Base-by-base conservation (phyloP, 2,329 filamentous ascomycete genomes). In the Leptographium radiaticola region DNA sequence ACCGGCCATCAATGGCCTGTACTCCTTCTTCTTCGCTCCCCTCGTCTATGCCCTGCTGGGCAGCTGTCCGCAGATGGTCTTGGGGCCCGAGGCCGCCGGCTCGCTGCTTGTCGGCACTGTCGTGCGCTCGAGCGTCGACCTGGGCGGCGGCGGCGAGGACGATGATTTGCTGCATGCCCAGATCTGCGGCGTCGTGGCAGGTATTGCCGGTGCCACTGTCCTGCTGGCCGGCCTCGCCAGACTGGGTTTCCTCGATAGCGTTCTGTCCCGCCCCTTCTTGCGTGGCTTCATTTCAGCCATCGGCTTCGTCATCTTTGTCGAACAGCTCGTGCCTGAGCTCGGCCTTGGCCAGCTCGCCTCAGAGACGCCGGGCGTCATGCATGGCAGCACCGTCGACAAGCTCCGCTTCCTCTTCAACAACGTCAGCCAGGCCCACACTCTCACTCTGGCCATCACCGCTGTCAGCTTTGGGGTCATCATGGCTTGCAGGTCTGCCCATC, bases 211-310 rank as follows among this genome's bases (percentile, higher is more conserved):
- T 6, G 83, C 84, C 2, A 89, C 90, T 61, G 91, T 97, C 46
- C 77, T 97, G n/a, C 74, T 89, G 49, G 89, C 90, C 15, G 93
- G 93, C 1, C 66, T 95, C 31, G 86, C 87, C 30, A 79, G 93
- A 15, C 72, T 98, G 4, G 93, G 93, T 0, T 98, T 97, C 63
- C 69, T 98, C 57, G 93, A 98, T 65, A 95, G 89, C 63, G 90
- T 98, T 12, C 76, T 98, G 39, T 96, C 90, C 61, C 79, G 89
- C 38, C 93, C 93, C 1, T 97, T 98, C 62, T 70, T 97, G 54
- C 78, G 93, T 56, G 93, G 93, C 1, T 98, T 98, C 70, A 96
- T 98, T 69, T 95, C 88, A 55, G 93, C 93, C 51, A 94, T 98
- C 65, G 93, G 93, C 49, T 87, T 96, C 54, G 90, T 97, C 59